A percentile compares a stretch with the other conserved stretches of the same genome.
Conservation (phyloP, 1,284 basidiomycete genomes). For the Ustilago sp. region DNA sequence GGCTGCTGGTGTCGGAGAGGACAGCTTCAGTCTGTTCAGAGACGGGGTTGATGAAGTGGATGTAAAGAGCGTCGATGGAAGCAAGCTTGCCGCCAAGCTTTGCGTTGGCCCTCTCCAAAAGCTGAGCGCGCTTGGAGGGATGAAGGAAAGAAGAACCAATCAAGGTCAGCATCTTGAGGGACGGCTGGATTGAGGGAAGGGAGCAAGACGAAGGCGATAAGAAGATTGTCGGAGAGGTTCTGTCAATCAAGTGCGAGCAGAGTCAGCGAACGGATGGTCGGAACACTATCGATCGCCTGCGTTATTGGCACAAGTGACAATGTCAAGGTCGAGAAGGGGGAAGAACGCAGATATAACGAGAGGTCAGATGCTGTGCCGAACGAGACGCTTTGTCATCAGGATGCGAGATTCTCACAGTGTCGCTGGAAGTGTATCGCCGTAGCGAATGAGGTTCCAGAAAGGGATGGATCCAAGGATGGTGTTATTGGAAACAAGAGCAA, state of each 20-base stretch:
- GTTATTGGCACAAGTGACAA: neutral
- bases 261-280: slow-evolving; percentile 4
- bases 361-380: slow-evolving; percentile 17
- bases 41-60: slow-evolving; percentile 83
- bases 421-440: slow-evolving; percentile 5
- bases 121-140: slow-evolving; percentile 76
- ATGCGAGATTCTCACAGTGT: slow-evolving; percentile 33
- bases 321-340: neutral
- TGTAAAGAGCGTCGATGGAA: slow-evolving; percentile 83
- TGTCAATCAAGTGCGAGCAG: slow-evolving; percentile 10
- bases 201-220: neutral
- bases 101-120: slow-evolving; percentile 77
- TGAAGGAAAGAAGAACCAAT: slow-evolving; percentile 70
- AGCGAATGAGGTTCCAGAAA: slow-evolving; percentile 3
- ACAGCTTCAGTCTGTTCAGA: slow-evolving; percentile 73
- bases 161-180: slow-evolving; percentile 61
- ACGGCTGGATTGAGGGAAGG: neutral
- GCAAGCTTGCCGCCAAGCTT: slow-evolving; percentile 70
- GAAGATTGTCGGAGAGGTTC: neutral
- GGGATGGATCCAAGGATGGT: neutral
- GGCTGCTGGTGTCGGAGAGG: slow-evolving; percentile 73
- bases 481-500: slow-evolving; percentile 15
- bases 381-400: neutral
- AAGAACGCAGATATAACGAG: neutral
- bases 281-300: neutral